Conservation (phyloP, 2,329 filamentous ascomycete species). For the Penicillium italicum region DNA sequence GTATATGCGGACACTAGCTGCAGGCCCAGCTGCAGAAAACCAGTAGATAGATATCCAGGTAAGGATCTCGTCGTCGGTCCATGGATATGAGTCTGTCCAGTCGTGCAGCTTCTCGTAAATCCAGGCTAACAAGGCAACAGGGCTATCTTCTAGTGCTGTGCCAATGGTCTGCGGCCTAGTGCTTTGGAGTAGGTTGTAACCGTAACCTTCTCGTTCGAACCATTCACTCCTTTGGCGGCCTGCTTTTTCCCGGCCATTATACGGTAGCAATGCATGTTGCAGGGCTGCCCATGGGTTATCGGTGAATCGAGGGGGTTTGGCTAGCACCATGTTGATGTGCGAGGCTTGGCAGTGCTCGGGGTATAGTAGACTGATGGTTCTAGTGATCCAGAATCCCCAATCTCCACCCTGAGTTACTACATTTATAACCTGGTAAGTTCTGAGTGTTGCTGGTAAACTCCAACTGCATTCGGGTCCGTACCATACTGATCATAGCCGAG, state of each 20-base stretch:
- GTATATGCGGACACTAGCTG: slow-evolving; percentile 67
- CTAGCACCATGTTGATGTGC: slow-evolving; percentile 60
- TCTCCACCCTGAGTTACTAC: slow-evolving; percentile 61
- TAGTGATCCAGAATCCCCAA: slow-evolving; percentile 64
- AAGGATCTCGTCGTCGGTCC: slow-evolving; percentile 72
- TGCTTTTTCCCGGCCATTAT: slow-evolving; percentile 16
- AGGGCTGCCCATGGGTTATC: slow-evolving; percentile 55
- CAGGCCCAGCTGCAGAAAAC: slow-evolving; percentile 66
- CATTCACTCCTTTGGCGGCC: slow-evolving; percentile 16
- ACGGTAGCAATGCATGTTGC: slow-evolving; percentile 19
- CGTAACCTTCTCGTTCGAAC: slow-evolving; percentile 24
- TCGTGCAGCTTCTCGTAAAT: slow-evolving; percentile 77
- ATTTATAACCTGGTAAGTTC: background rate
- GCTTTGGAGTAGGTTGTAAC: slow-evolving; percentile 58
- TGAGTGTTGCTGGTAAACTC: background rate
- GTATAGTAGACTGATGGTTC: slow-evolving; percentile 58
- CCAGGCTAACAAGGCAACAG: slow-evolving; percentile 69
- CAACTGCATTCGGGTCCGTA: slow-evolving; percentile 7
- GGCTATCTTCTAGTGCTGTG: slow-evolving; percentile 65
- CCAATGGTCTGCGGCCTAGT: slow-evolving; percentile 72
- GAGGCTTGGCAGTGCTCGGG: slow-evolving; percentile 56
- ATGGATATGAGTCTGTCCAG: slow-evolving; percentile 70
- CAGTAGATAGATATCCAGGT: slow-evolving; percentile 73
- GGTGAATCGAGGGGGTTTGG: slow-evolving; percentile 48
- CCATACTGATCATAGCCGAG: slow-evolving; percentile 63